Conservation (phyloP, 2,329 filamentous ascomycete species). For the Ophiostoma sp. region DNA sequence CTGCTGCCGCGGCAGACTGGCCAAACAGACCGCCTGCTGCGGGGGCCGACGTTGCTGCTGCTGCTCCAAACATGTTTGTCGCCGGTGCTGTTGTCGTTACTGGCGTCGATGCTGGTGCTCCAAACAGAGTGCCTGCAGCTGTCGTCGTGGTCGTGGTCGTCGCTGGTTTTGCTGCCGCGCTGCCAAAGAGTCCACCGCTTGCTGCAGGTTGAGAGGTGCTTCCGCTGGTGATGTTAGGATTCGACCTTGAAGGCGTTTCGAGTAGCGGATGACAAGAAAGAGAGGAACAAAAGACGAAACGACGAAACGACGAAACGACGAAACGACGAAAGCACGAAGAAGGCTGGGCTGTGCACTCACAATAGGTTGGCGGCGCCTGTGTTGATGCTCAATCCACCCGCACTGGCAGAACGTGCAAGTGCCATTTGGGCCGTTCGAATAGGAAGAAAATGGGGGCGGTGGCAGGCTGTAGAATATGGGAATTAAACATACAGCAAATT, state of each 20-base stretch:
- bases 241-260: too few species aligned
- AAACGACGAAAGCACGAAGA: not conserved
- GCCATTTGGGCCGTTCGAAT: slow-evolving; percentile 36
- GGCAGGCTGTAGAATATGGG: not conserved
- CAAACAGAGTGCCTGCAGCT: slow-evolving; percentile 31
- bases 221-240: slow-evolving; percentile 17
- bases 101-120: slow-evolving; percentile 24
- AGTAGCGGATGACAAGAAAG: not conserved
- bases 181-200: slow-evolving; percentile 15
- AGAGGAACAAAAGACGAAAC: not conserved
- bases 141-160: slow-evolving; percentile 3
- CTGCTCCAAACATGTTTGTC: slow-evolving; percentile 14
- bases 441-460: slow-evolving; percentile 3
- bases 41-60: slow-evolving; percentile 1
- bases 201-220: slow-evolving; percentile 29
- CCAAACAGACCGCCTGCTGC: slow-evolving; percentile 23
- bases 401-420: slow-evolving; percentile 53
- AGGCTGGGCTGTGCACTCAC: slow-evolving; percentile 34
- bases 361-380: slow-evolving; percentile 55
- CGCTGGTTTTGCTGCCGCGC: slow-evolving; percentile 3
- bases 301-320: not conserved
- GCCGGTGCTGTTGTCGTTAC: slow-evolving; percentile 28
- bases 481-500: slow-evolving; percentile 8
- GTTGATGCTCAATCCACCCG: slow-evolving; percentile 58
- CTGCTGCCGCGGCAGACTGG: slow-evolving; percentile 18